phyloP scores from a whole-genome alignment of 2,329 filamentous ascomycete genomes.

The Xylaria sp. region DNA sequence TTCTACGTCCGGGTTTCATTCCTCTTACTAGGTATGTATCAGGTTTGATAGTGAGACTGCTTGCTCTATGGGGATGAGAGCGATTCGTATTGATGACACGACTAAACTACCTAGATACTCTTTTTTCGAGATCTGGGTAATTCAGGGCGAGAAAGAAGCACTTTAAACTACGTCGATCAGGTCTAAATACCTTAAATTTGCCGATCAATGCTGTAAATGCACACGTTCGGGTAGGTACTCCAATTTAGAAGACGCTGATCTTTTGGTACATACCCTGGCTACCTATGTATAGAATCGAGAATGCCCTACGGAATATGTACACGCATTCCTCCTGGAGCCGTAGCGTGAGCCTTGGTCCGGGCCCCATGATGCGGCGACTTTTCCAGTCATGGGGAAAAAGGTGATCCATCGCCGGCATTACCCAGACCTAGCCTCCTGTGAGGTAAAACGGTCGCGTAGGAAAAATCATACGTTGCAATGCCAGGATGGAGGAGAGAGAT shows the following conservation, averaged over 20 bases:
- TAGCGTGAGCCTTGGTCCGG: not conserved
- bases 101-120: no score
- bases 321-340: not conserved
- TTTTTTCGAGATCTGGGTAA: no score
- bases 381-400: not conserved
- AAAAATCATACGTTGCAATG: not conserved
- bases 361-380: not conserved
- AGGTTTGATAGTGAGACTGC: not conserved
- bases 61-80: not conserved
- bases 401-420: no score
- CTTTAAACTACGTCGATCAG: no score
- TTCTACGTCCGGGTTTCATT: not conserved
- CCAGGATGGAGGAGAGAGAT: not conserved
- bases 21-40: not conserved
- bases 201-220: no score
- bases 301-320: no score
- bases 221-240: no score
- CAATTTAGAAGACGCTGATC: no score
- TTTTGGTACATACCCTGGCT: not conserved
- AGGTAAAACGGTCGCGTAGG: not conserved
- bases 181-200: no score
- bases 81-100: not conserved
- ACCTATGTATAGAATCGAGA: not conserved
- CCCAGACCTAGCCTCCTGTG: not conserved
- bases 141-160: no score